Percentiles rank a stretch among this genome's conserved stretches.
phyloP scores from a whole-genome alignment of 345 rosid species.

The Corymbia maculata region DNA sequence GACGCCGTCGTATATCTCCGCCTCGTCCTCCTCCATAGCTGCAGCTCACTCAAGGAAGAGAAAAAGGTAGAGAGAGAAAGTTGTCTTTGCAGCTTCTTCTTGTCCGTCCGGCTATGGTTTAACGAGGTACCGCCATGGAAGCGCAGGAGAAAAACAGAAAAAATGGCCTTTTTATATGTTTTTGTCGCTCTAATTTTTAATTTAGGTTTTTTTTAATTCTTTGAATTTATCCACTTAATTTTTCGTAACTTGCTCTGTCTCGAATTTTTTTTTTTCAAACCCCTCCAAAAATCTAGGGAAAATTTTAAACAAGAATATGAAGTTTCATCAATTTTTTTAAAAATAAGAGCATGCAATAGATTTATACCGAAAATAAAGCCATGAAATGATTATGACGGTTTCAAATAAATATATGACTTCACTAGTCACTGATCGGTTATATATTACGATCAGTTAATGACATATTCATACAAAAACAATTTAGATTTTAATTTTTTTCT shows the following conservation, averaged over 20 bases:
- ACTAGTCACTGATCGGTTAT: no score
- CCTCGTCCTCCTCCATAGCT: constrained; percentile 64
- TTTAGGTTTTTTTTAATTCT: not conserved
- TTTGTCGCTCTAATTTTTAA: not conserved
- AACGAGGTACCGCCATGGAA: not conserved
- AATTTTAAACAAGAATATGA: no score
- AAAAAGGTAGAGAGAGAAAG: not conserved
- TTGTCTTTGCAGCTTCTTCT: not conserved
- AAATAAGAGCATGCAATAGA: no score
- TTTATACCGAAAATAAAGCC: no score
- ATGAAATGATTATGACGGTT: no score
- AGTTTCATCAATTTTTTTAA: no score
- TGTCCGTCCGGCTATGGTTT: not conserved
- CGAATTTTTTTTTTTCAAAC: no score
- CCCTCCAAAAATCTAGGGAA: no score
- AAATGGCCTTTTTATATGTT: not conserved
- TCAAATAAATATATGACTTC: no score
- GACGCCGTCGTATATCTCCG: constrained; percentile 49
- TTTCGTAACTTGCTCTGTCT: not conserved
- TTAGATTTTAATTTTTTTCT: no score
- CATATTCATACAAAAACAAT: no score
- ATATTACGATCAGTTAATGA: no score
- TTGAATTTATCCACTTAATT: not conserved
- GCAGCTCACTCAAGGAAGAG: not conserved
- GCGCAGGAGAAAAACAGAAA: not conserved